phyloP scores from a whole-genome alignment of 2,329 filamentous ascomycete species.

The Colletotrichum nymphaeae region DNA sequence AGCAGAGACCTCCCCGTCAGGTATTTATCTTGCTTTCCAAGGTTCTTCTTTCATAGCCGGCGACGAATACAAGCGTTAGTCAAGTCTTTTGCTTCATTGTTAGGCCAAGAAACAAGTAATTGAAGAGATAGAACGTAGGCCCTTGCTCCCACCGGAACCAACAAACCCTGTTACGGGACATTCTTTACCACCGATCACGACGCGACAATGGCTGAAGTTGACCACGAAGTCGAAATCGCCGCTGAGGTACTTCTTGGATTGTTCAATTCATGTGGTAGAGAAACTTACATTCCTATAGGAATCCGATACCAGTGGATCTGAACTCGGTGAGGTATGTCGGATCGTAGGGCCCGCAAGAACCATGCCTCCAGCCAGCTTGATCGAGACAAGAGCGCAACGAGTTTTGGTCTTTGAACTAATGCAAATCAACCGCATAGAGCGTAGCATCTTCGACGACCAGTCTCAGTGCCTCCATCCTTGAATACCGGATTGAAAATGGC shows the following conservation, averaged over 20 bases:
- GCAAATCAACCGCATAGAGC: not conserved
- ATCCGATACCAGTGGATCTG: not conserved
- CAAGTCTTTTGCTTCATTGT: not conserved
- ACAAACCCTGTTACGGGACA: not conserved
- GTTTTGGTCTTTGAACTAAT: too few relatives aligned
- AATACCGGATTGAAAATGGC: slow-evolving; percentile 25
- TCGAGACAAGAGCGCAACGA: too few relatives aligned
- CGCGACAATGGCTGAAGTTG: not conserved
- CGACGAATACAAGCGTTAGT: too few relatives aligned
- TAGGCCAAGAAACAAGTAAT: not conserved
- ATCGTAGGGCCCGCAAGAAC: too few relatives aligned
- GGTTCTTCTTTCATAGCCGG: too few relatives aligned
- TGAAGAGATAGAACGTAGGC: not conserved
- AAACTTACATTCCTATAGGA: not conserved
- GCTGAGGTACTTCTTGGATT: not conserved
- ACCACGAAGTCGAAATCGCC: not conserved
- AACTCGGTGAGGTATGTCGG: not conserved
- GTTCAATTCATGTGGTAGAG: not conserved
- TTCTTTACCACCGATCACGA: not conserved
- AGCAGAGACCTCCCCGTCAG: not conserved
- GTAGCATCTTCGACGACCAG: slow-evolving; percentile 41
- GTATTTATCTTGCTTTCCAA: too few relatives aligned
- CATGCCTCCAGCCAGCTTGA: too few relatives aligned
- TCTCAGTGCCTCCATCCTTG: slow-evolving; percentile 44
- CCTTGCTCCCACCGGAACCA: too few relatives aligned